Percentiles rank a stretch among this genome's conserved stretches.
These are phyloP conservation scores for Holtermannia corniformis DNA, from an alignment of 768 basidiomycete genomes.

Conservation along the genomic window DNA sequence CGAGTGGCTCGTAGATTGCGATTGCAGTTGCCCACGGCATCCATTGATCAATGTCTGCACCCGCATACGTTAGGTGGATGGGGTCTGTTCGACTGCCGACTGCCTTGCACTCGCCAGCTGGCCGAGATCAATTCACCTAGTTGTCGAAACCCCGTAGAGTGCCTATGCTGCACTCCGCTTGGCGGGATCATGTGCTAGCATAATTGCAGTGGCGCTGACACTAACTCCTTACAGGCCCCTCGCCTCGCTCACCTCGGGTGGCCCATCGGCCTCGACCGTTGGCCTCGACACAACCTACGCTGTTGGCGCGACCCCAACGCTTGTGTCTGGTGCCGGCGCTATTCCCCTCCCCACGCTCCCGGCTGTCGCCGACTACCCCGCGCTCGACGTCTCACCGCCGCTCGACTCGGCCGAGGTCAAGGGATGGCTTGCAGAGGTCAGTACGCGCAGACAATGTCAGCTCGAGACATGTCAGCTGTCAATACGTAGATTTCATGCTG, in stretches of 20 bases:
- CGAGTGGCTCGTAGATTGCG: no score
- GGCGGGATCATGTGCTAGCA: no score
- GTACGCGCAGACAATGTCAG: no score
- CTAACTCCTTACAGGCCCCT: conserved; percentile 7
- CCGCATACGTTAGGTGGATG: no score
- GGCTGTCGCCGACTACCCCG: conserved; percentile 35
- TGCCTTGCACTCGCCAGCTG: no score
- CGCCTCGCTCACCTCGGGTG: conserved; percentile 29
- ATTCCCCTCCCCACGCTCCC: conserved; percentile 24
- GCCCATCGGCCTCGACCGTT: conserved; percentile 20
- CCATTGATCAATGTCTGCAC: no score
- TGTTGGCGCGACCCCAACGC: conserved; percentile 25
- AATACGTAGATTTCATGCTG: not conserved
- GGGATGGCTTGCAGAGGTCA: conserved; percentile 25
- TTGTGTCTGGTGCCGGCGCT: conserved; percentile 29
- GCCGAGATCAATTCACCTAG: no score
- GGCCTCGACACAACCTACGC: conserved; percentile 33
- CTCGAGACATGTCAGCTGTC: no score
- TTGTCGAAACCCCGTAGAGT: no score
- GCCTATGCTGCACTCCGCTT: no score
- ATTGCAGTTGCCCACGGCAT: no score
- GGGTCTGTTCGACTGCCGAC: no score
- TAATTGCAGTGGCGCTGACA: not conserved
- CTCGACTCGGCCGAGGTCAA: conserved; percentile 37
- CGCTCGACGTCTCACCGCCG: conserved; percentile 33